These are phyloP conservation scores for Barbarea vulgaris DNA, from an alignment of 345 rosid species.

Conservation along the genomic window DNA sequence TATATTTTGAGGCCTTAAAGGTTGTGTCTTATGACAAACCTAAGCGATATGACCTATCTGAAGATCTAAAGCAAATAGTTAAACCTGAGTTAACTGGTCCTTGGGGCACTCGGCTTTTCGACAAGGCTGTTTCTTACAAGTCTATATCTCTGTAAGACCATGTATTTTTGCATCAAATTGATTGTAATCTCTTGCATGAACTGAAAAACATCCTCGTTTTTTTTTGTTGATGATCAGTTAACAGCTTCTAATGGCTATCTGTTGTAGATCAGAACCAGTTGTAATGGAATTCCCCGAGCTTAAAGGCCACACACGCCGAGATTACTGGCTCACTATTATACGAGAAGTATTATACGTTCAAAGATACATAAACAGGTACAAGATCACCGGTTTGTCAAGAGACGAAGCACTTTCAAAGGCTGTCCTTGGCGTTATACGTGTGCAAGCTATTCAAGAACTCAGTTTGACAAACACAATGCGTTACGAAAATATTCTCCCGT, in stretches of 20 bases:
- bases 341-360: conserved; percentile 76
- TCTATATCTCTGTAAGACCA: conserved; percentile 82
- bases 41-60: conserved; percentile 79
- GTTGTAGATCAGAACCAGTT: conserved; percentile 85
- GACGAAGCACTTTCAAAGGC: conserved; percentile 86
- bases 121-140: conserved; percentile 88
- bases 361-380: conserved; percentile 68
- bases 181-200: not conserved
- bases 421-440: conserved; percentile 77
- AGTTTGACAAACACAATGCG: conserved; percentile 43
- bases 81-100: conserved; percentile 97
- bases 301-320: conserved; percentile 92
- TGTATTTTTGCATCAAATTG: not conserved
- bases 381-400: conserved; percentile 59
- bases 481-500: conserved; percentile 70
- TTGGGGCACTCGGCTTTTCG: conserved; percentile 97
- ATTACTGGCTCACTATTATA: conserved; percentile 85
- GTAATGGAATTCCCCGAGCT: conserved; percentile 92
- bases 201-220: conserved; percentile 1
- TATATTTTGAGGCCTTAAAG: conserved; percentile 86
- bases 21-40: conserved; percentile 92
- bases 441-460: conserved; percentile 84
- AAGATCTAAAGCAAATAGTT: conserved; percentile 82
- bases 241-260: conserved; percentile 35
- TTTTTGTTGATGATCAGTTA: conserved; percentile 29